Base-by-base conservation (phyloP, 2,329 filamentous ascomycete genomes). In the Xylariales sp. region DNA sequence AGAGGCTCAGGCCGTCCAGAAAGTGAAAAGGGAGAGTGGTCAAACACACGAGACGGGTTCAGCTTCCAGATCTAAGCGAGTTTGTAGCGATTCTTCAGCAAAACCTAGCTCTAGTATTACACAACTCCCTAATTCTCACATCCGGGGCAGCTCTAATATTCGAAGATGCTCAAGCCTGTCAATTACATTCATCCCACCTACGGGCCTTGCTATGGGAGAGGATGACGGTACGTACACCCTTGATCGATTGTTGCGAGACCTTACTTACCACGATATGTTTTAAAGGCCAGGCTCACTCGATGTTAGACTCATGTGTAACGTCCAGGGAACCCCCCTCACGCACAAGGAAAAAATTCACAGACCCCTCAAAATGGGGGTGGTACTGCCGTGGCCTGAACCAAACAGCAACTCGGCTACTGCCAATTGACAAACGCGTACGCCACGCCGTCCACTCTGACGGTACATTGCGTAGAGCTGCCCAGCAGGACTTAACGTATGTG, bases 1-100 rank as follows among this genome's bases (percentile, higher is more conserved):
- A 4, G 37, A 49, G 11, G 55, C 55, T 5, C 52, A 49, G 29
- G 15, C 37, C 3, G 41, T 44, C 21, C 41, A 55, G n/a, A 55
- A 47, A 23, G 5, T 16, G n/a, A 46, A 53, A 38, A 45, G 56
- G 14, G 44, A 51, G 11, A 53, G 43, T 16, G 52, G 52, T 1
- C 42, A 48, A 15, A 50, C 41, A 1, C 48, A 56, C 7, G 52
- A 56, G 33, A 55, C 51, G 1, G 19, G 46, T 3, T 24, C 44
- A 2, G 17, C 14, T 10, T 36, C 27, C 16, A 44, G 50, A 34
- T 32, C 47, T 14, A 39, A 43, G 13, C 44, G 45, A 5, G 41
- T 42, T 4, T 32, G 37, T 21, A 49, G 41, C n/a, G 19, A 25
- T 20, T 25, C 33, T n/a, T 43, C 46, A 13, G 37, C 21, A 12